Percentiles rank a stretch among this genome's conserved stretches.
Conservation (phyloP, 208 protist species). For the Tetramitus jugosus region DNA sequence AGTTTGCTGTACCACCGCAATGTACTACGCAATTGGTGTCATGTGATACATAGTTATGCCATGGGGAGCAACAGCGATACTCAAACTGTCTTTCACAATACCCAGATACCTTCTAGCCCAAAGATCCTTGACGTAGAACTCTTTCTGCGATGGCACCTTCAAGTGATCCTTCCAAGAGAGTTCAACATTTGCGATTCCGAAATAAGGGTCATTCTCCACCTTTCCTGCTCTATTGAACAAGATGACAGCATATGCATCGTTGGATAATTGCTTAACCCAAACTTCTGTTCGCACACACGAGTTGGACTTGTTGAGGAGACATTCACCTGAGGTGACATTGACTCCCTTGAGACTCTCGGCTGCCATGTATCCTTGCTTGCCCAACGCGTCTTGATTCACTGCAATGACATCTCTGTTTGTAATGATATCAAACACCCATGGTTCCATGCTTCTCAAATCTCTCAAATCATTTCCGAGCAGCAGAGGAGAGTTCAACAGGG, state of each 20-base stretch:
- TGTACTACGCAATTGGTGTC: too few relatives aligned
- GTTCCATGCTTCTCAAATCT: not conserved
- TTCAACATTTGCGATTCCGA: too few relatives aligned
- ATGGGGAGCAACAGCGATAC: too few relatives aligned
- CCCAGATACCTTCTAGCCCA: too few relatives aligned
- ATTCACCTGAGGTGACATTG: not conserved
- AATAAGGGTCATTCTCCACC: too few relatives aligned
- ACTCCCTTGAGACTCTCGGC: not conserved
- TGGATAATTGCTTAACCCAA: not conserved
- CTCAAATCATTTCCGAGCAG: conserved; percentile 17
- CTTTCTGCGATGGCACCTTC: too few relatives aligned
- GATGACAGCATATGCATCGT: not conserved
- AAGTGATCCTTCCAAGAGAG: too few relatives aligned
- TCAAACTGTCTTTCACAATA: too few relatives aligned
- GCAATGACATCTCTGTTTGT: conserved; percentile 34
- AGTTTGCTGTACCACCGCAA: too few relatives aligned
- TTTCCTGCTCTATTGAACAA: not conserved
- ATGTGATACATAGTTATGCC: too few relatives aligned
- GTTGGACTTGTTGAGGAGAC: not conserved
- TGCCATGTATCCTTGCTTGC: not conserved
- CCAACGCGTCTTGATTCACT: conserved; percentile 29
- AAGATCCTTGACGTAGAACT: too few relatives aligned
- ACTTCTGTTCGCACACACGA: not conserved
- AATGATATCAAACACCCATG: conserved; percentile 22
- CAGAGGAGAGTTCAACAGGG: conserved; percentile 13